Evolutionary conservation across 75 land plant species (phyloP), one percentile per base, ranked within the genome.

Genomic region (Selaginella tamariscina): DNA sequence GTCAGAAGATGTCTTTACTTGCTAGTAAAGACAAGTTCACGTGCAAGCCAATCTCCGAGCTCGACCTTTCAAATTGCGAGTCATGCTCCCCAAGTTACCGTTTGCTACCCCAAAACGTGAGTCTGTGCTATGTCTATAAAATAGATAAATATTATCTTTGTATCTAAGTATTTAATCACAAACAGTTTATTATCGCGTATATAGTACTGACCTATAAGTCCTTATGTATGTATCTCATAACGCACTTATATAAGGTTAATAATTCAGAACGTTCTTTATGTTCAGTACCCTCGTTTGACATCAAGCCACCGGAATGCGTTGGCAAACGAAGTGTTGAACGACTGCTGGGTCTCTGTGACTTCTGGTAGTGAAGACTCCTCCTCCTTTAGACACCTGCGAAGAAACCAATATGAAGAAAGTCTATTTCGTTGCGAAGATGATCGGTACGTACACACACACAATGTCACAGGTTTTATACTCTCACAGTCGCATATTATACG

Each of bases 341-440:
- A 67, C 49, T 18, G 13, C 9, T 66, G 33, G 74, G 70, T 66
- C 0, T 73, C 69, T 56, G 54, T 73, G 13, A 66, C 74, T 23
- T 73, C 70, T 54, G 74, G 74, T 9, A 32, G 70, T 67, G 62
- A 67, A 29, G 70, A 70, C 24, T 70, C 49, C 31, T 77, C 32
- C 66, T 67, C 69, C 22, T 72, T 66, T 60, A 72, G 67, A 56
- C 60, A 67, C 32, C 66, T 67, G 70, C 5, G 62, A 22, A 55
- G 32, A 31, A 72, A 66, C 27, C 60, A 67, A 44, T 33, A 73
- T 31, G 74, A 73, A 56, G 70, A 67, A 31, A 67, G 70, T 67
- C 49, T 73, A 32, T 73, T 67, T 57, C 59, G 69, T 30, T 73
- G 74, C 56, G 74, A 73, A 73, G 74, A 73, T 44, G 74, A 73